Base-by-base conservation (phyloP, 192 early-diverging fungal species). In the Coemansia sp. region DNA sequence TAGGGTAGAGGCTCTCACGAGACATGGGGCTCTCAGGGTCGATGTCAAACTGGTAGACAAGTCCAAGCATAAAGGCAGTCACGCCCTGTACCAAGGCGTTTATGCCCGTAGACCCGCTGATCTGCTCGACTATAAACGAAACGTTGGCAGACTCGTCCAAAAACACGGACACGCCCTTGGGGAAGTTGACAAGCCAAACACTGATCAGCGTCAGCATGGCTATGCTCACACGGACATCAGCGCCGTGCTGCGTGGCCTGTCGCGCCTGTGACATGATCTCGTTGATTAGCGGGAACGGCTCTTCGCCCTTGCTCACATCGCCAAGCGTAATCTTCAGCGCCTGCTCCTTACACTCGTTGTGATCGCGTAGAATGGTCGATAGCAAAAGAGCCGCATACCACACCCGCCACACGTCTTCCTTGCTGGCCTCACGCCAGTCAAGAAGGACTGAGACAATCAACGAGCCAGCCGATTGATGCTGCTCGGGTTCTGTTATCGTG, bases 351-450 rank as follows among this genome's bases (percentile, higher is more conserved):
- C 91, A 88, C 36, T 87, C 84, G 7, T 79, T 62, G 67, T 97
- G 93, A 61, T 89, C 88, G 41, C 82, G 76, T 9, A 98, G 71
- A 38, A 94, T 87, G 40, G 94, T 93, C 1, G 92, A 88, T 2
- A 99, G 85, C 31, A 96, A 79, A 10, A 89, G 86, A 0, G 91
- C 88, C 1, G 96, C 91, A 82, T 96, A 97, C 95, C 95, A 98
- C 5, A 88, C 82, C 13, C 88, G 87, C 78, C 92, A 96, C 19
- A 94, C 91, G 65, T 99, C 95, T 31, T 86, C 75, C 31, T 55
- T 60, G 20, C 74, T 62, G 17, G 89, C 72, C 12, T 86, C 76
- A 51, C 91, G 86, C 90, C 91, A 91, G 66, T 91, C 88, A 10
- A 96, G 86, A 40, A 98, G 77, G 3, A 91, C 89, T 0, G 87